Base-by-base conservation (phyloP, 176 grass and related monocot genomes). In the Hyparrhenia diplandra region DNA sequence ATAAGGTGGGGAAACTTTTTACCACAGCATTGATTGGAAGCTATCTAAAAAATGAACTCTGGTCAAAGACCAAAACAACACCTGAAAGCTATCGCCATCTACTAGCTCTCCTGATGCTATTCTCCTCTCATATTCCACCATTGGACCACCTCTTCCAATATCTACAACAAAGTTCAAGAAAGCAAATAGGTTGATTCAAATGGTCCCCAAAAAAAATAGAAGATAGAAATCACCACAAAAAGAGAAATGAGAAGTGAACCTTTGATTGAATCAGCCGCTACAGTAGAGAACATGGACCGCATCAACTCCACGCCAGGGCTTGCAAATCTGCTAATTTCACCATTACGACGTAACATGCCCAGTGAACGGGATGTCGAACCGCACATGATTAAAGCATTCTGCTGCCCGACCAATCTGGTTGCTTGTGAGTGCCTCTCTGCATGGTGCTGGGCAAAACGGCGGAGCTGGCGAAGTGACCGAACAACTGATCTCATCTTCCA, bases 21-120 rank as follows among this genome's bases (percentile, higher is more conserved):
- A 51, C 34, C 9, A 30, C 47, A 61, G 25, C 45, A 66, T 10
- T 51, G 6, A 41, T 59, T 23, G 2, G 27, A 78, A 82, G 7
- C 13, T 57, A 65, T 39, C 29, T 8, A 30, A 59, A 5, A 25
- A 66, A 89, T 46, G 40, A 77, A 58, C 10, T 1, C 17, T 32
- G 52, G 31, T 10, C 10, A 20, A 69, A 34, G 41, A 54, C 24
- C 31, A 70, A 23, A 24, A 25, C 13, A 60, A 70, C 16, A 74
- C 94, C 92, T 97, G 95, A 86, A 90, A 97, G 51, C 76, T 78
- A 71, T 97, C 95, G 47, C 92, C 95, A 71, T 97, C 92, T 12
- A 92, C 79, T 83, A 97, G 92, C 6, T 94, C 86, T 51, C 88
- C 92, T 65, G 83, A 94, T 83, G 73, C 59, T 74, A 97, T 94